Base-by-base conservation (phyloP, 2,329 filamentous ascomycete genomes). In the Ilyonectria sp. region DNA sequence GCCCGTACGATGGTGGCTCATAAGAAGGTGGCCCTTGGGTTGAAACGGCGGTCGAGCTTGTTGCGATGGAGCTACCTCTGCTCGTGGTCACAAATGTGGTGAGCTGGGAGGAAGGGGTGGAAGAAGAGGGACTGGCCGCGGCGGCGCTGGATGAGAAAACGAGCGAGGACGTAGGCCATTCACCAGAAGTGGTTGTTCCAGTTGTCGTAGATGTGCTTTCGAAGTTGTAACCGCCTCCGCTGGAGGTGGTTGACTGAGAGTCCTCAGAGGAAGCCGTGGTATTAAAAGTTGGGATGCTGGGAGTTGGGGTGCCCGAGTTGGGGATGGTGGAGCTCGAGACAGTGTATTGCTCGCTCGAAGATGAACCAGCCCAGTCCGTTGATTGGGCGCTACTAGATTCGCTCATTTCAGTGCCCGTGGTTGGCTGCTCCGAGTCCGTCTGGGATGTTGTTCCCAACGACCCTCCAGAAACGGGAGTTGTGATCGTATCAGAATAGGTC, bases 71-170 rank as follows among this genome's bases (percentile, higher is more conserved):
- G 2, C 43, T 37, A n/a, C 68, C 54, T 1, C 53, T 55, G 67
- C 71, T 72, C 1, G 71, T 74, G 1, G 74, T 76, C 1, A 73
- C 37, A n/a, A 78, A 23, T 1, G 76, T 78, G 1, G 75, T 77
- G 8, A 69, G 69, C 35, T 52, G 67, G 13, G 65, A 60, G 4
- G 40, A 40, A 2, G 50, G 44, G 8, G n/a, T 56, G 13, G 37
- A 26, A 11, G 7, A 13, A 8, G 69, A 63, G 4, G 69, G 71
- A 8, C 13, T 43, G 17, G 59, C 47, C 13, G 59, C 65, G 40
- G 46, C 50, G 29, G 71, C 67, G n/a, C 65, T 63, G 35, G 71
- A 73, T 5, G 26, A 52, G 37, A 50, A 60, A 11, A 31, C 40
- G 35, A 68, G 44, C 3, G 70, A 69, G 17, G 68, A 69, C 11